phyloP scores from a whole-genome alignment of 129 eudicot genomes.

The Flaveria sonorensis region DNA sequence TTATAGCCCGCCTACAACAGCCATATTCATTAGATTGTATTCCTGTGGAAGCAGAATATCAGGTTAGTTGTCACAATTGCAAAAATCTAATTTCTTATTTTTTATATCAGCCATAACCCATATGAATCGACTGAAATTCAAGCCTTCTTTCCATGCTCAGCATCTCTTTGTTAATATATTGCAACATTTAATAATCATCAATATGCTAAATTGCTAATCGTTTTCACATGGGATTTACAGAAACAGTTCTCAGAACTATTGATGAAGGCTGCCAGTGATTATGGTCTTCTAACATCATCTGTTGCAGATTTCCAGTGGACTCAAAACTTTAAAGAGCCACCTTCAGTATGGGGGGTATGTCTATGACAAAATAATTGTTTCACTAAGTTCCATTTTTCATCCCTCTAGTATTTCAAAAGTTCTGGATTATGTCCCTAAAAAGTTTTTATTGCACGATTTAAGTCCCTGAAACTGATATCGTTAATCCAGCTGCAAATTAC shows the following conservation, averaged over 20 bases:
- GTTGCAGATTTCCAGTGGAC: conserved; percentile 94
- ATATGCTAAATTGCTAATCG: not conserved
- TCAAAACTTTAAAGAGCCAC: conserved; percentile 97
- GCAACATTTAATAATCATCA: not conserved
- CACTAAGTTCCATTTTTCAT: not conserved
- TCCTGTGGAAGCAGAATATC: conserved; percentile 95
- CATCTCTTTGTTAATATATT: not conserved
- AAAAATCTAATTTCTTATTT: not conserved
- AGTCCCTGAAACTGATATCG: not conserved
- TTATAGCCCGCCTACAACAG: conserved; percentile 96
- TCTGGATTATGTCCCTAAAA: not conserved
- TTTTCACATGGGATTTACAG: conserved; percentile 50
- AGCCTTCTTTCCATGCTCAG: not conserved
- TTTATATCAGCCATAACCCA: not conserved
- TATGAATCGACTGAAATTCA: conserved; percentile 3
- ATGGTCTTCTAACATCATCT: conserved; percentile 84
- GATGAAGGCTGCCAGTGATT: conserved; percentile 97
- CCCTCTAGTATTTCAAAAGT: not conserved
- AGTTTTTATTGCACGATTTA: not conserved
- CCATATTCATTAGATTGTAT: conserved; percentile 97
- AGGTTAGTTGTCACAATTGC: conserved; percentile 40
- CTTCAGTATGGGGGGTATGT: conserved; percentile 96
- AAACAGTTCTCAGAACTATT: conserved; percentile 93
- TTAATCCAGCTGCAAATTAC: not conserved
- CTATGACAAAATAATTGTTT: not conserved